A percentile compares a stretch with the other conserved stretches of the same genome.
These are phyloP conservation scores for Neurospora sp. DNA, from an alignment of 495 filamentous ascomycete species.

Conservation along the genomic window DNA sequence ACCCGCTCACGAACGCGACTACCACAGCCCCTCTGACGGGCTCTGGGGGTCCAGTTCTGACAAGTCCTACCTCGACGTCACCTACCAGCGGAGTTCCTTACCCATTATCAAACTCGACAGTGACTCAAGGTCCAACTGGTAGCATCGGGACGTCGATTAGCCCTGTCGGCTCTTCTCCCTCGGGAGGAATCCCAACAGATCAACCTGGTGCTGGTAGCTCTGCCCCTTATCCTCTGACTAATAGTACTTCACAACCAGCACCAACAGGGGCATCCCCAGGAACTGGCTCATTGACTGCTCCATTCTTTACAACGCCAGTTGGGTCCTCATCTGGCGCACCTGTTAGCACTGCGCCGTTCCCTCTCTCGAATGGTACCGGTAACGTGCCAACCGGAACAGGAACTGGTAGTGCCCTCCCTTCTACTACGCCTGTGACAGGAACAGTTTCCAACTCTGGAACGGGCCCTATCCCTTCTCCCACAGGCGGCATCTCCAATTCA, in stretches of 20 bases:
- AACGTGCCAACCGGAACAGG: background rate
- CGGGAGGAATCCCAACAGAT: background rate
- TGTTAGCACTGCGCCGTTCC: background rate
- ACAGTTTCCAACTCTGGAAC: slow-evolving; percentile 5
- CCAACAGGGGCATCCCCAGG: background rate
- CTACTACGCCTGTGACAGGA: background rate
- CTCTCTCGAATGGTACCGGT: background rate
- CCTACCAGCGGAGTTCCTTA: slow-evolving; percentile 10
- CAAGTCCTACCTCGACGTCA: background rate
- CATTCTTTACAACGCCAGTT: background rate
- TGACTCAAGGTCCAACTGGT: background rate
- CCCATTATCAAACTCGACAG: slow-evolving; percentile 14
- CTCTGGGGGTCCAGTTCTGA: background rate
- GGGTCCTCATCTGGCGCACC: background rate
- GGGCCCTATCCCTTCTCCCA: background rate
- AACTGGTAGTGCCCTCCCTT: background rate
- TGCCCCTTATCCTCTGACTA: slow-evolving; percentile 8
- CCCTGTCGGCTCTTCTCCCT: background rate
- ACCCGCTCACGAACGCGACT: slow-evolving; percentile 9
- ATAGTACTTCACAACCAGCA: background rate
- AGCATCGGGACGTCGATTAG: background rate
- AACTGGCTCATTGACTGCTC: background rate
- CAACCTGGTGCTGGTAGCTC: background rate
- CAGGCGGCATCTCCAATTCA: slow-evolving; percentile 6
- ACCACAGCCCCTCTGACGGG: background rate